These are phyloP conservation scores for Ogataea saltuana DNA, from an alignment of 805 yeast species.

Conservation along the genomic window DNA sequence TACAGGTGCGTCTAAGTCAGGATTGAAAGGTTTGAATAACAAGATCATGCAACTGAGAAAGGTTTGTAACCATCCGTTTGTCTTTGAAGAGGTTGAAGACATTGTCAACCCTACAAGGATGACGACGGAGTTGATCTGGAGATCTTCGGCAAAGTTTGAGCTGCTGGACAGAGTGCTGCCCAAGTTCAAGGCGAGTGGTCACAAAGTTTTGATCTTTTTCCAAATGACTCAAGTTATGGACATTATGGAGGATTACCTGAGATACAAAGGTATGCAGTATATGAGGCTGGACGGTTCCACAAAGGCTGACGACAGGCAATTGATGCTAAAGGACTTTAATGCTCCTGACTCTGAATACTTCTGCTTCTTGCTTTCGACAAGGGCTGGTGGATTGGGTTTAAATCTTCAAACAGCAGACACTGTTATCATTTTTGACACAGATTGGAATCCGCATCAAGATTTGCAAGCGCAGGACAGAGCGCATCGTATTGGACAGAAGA, in stretches of 20 bases:
- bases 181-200: conserved; percentile 72
- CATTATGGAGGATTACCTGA: conserved; percentile 80
- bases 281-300: conserved; percentile 81
- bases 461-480: conserved; percentile 90
- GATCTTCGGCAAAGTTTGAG: conserved; percentile 81
- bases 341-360: conserved; percentile 76
- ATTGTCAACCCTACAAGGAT: conserved; percentile 61
- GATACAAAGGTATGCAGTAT: conserved; percentile 66
- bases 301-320: conserved; percentile 81
- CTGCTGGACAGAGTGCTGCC: conserved; percentile 73
- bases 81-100: conserved; percentile 78
- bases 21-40: conserved; percentile 76
- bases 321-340: conserved; percentile 70
- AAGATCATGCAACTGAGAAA: conserved; percentile 84
- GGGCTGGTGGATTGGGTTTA: conserved; percentile 89
- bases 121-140: conserved; percentile 69
- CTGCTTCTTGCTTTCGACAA: conserved; percentile 75
- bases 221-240: conserved; percentile 92
- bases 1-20: conserved; percentile 60
- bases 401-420: conserved; percentile 88
- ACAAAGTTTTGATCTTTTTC: conserved; percentile 77
- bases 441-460: conserved; percentile 93
- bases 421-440: conserved; percentile 82
- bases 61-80: conserved; percentile 86
- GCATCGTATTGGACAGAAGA: conserved; percentile 86